These are phyloP conservation scores for Acorus gramineus DNA, from an alignment of 106 monocot genomes.

Conservation along the genomic window DNA sequence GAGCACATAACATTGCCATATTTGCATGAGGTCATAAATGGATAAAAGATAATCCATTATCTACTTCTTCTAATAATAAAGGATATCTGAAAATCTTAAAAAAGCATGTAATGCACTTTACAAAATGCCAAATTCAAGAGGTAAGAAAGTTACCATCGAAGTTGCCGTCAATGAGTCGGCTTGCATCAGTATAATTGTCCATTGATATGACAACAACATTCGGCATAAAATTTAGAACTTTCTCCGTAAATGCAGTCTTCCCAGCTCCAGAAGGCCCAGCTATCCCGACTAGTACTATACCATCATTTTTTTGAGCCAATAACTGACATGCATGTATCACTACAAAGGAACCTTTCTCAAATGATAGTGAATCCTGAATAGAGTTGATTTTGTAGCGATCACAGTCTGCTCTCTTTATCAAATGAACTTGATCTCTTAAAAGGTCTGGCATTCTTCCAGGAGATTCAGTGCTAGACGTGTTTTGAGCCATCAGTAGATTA, in stretches of 20 bases:
- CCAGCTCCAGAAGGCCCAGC: constrained; percentile 98
- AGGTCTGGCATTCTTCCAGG: constrained; percentile 60
- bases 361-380: constrained; percentile 75
- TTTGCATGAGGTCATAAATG: too few relatives aligned
- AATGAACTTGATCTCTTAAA: constrained; percentile 84
- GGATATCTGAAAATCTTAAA: too few relatives aligned
- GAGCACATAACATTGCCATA: too few relatives aligned
- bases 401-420: constrained; percentile 64
- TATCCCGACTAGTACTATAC: constrained; percentile 79
- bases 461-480: constrained; percentile 41
- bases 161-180: constrained; percentile 92
- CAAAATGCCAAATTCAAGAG: not conserved
- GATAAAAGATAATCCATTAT: too few relatives aligned
- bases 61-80: too few relatives aligned
- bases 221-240: constrained; percentile 89
- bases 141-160: constrained; percentile 66
- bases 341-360: constrained; percentile 91
- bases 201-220: constrained; percentile 84
- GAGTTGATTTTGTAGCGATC: constrained; percentile 71
- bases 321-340: constrained; percentile 95
- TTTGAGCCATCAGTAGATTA: constrained; percentile 42
- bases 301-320: constrained; percentile 77
- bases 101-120: not conserved
- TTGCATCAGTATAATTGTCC: constrained; percentile 96
- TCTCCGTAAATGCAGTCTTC: constrained; percentile 94